Evolutionary conservation across 2,329 filamentous ascomycete genomes (phyloP), one percentile per base, ranked within the genome.

Genomic region (Trichophyton simii): DNA sequence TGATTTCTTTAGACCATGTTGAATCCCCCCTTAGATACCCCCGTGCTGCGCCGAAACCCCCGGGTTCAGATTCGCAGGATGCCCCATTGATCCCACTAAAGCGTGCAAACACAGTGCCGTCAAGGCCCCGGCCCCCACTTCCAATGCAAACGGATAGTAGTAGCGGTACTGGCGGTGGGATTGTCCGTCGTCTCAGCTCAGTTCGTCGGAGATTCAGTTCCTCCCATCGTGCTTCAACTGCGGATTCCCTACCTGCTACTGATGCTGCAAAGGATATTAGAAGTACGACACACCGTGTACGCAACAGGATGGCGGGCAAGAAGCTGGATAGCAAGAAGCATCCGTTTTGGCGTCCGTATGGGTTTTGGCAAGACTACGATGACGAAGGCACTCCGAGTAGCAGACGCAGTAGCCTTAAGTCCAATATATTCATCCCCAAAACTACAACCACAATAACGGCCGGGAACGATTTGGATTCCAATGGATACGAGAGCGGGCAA

Each of bases 291-390:
- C 73, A 60, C 71, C 71, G 42, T 20, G 73, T 75, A 8, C 73
- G 70, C 63, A 77, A 78, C 61, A 70, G 72, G 61, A 76, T 74
- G 66, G 71, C 74, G 2, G 75, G 73, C 41, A 72, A 75, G 58
- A 72, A 77, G 22, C 72, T 76, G 55, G 77, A 82, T 60, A 75
- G 75, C 50, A 77, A 76, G 46, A 70, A 84, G 4, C 79, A 84
- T 65, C 82, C 83, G 1, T 83, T 85, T 68, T 86, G 84, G 84
- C 78, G 80, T 22, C 83, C 83, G 1, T 79, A 80, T 42, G 79
- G 79, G n/a, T 85, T 85, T 70, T 86, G 82, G 82, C 82, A 84
- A 44, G 81, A 80, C 44, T 71, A 82, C 28, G 76, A 78, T 44
- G 73, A 68, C 25, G 73, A 76, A 7, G 70, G 70, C 3, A 71